Percentiles rank a stretch among this genome's conserved stretches.
Evolutionary conservation across 2,329 filamentous ascomycete genomes (phyloP).

Genomic region (Alternaria tenuissima): DNA sequence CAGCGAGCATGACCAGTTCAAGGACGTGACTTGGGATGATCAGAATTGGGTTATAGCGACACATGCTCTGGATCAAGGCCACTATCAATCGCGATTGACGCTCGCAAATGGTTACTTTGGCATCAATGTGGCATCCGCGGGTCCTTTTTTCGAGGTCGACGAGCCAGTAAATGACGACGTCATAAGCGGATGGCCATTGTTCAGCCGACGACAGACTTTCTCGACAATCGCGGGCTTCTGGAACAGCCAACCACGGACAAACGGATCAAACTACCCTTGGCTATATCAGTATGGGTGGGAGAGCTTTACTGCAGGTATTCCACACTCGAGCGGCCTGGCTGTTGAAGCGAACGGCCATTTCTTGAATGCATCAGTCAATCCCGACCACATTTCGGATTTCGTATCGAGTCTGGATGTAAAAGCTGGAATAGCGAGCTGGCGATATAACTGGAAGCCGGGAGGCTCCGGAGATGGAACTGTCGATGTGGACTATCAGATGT

Average conservation of each 20-base stretch:
- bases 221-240: slow-evolving; percentile 74
- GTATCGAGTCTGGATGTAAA: slow-evolving; percentile 68
- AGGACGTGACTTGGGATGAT: slow-evolving; percentile 66
- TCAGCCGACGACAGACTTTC: slow-evolving; percentile 69
- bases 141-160: slow-evolving; percentile 69
- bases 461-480: slow-evolving; percentile 56
- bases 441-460: slow-evolving; percentile 70
- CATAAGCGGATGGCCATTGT: slow-evolving; percentile 73
- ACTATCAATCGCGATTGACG: slow-evolving; percentile 66
- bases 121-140: slow-evolving; percentile 68
- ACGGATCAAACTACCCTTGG: slow-evolving; percentile 72
- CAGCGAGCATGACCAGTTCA: slow-evolving; percentile 35
- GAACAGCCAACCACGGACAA: slow-evolving; percentile 66
- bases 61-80: slow-evolving; percentile 62
- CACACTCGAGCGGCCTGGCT: slow-evolving; percentile 70
- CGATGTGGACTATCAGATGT: slow-evolving; percentile 70
- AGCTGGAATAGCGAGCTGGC: slow-evolving; percentile 69
- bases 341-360: slow-evolving; percentile 63
- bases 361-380: slow-evolving; percentile 68
- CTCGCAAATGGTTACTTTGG: slow-evolving; percentile 69
- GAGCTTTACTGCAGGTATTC: slow-evolving; percentile 74
- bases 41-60: slow-evolving; percentile 65
- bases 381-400: slow-evolving; percentile 67
- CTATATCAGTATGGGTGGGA: slow-evolving; percentile 74
- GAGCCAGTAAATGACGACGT: slow-evolving; percentile 59